Conservation (phyloP, 441 rosid species). For the Aquilaria agallochum region DNA sequence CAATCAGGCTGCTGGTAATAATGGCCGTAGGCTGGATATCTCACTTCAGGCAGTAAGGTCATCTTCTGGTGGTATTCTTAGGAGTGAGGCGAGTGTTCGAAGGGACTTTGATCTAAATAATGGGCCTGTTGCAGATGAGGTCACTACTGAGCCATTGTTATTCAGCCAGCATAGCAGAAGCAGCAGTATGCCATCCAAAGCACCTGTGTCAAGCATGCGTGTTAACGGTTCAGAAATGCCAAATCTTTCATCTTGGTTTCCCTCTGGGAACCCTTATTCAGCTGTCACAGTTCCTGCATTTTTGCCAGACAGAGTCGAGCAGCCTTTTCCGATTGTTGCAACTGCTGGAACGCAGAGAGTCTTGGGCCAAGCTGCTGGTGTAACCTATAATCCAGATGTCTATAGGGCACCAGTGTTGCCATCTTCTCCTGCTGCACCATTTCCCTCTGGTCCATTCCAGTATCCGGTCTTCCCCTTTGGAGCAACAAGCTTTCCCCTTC, state of each 20-base stretch:
- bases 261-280: conserved; percentile 46
- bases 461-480: conserved; percentile 53
- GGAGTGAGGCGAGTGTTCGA: conserved; percentile 31
- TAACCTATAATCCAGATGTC: conserved; percentile 36
- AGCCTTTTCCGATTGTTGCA: conserved; percentile 52
- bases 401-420: conserved; percentile 43
- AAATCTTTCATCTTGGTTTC: conserved; percentile 63
- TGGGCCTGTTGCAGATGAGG: conserved; percentile 78
- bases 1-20: conserved; percentile 35
- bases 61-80: conserved; percentile 31
- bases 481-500: conserved; percentile 31
- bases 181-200: conserved; percentile 37
- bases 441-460: conserved; percentile 40
- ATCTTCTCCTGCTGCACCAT: conserved; percentile 55
- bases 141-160: conserved; percentile 38
- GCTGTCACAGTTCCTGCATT: conserved; percentile 56
- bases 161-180: conserved; percentile 45
- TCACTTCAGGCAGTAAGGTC: conserved; percentile 31
- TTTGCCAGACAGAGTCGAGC: conserved; percentile 67
- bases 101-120: conserved; percentile 90
- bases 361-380: conserved; percentile 38
- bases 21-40: conserved; percentile 32
- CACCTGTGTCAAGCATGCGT: conserved; percentile 42
- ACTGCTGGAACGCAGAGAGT: conserved; percentile 49
- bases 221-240: conserved; percentile 44